phyloP scores from a whole-genome alignment of 495 filamentous ascomycete species.

The Letharia lupina region DNA sequence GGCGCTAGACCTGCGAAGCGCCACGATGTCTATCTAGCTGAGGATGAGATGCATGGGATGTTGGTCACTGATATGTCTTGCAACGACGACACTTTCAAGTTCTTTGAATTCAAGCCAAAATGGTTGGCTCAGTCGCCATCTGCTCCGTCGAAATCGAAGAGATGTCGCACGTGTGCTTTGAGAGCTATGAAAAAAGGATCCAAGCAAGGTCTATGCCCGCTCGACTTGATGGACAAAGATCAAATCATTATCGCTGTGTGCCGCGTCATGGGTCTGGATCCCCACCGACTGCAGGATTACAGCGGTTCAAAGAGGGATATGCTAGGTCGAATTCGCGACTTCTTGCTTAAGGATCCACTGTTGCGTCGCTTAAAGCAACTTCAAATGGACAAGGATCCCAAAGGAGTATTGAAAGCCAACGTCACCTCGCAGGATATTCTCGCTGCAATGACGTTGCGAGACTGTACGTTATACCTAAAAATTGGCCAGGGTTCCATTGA shows the following conservation, averaged over 20 bases:
- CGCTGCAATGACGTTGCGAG: conserved; percentile 75
- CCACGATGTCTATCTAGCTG: conserved; percentile 50
- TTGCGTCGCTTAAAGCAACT: conserved; percentile 38
- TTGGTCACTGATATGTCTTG: conserved; percentile 76
- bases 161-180: conserved; percentile 84
- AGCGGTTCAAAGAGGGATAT: not conserved
- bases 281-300: not conserved
- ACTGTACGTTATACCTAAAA: conserved; percentile 77
- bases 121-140: conserved; percentile 81
- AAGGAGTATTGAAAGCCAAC: conserved; percentile 34
- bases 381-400: conserved; percentile 44
- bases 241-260: conserved; percentile 32
- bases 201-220: conserved; percentile 42
- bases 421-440: conserved; percentile 31
- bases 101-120: conserved; percentile 84
- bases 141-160: conserved; percentile 52
- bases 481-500: conserved; percentile 49
- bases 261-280: conserved; percentile 23
- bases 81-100: conserved; percentile 30
- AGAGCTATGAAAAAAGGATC: conserved; percentile 47
- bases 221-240: conserved; percentile 43
- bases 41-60: conserved; percentile 53
- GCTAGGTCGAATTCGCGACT: conserved; percentile 18
- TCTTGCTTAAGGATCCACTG: conserved; percentile 25
- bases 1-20: conserved; percentile 38